Percentiles rank a stretch among this genome's conserved stretches.
Conservation (phyloP, 2,329 filamentous ascomycete species). For the Colletotrichum orbiculare region DNA sequence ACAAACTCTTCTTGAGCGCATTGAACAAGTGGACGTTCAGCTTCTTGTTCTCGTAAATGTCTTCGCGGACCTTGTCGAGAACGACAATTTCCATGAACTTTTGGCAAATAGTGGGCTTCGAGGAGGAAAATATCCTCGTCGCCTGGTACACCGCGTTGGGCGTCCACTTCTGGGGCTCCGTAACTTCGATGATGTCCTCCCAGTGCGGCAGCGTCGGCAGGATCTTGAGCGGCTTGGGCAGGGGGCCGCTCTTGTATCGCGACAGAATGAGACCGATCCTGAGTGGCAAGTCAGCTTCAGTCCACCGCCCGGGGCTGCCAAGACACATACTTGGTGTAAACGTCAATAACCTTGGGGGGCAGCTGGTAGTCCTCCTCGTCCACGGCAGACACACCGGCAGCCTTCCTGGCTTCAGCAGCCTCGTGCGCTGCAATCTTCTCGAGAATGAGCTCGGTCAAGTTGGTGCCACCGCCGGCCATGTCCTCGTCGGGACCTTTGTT, state of each 20-base stretch:
- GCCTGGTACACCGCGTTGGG: slow-evolving; percentile 86
- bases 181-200: slow-evolving; percentile 87
- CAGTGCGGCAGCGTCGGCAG: slow-evolving; percentile 91
- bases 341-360: slow-evolving; percentile 91
- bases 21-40: slow-evolving; percentile 97
- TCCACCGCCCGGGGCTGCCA: not conserved
- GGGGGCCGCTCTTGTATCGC: slow-evolving; percentile 93
- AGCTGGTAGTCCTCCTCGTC: slow-evolving; percentile 90
- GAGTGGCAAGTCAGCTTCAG: slow-evolving; percentile 29
- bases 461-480: slow-evolving; percentile 67
- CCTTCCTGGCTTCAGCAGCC: slow-evolving; percentile 66
- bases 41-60: slow-evolving; percentile 94
- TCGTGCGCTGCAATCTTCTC: slow-evolving; percentile 95
- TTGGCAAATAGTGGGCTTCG: slow-evolving; percentile 82
- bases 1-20: slow-evolving; percentile 88
- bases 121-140: slow-evolving; percentile 91
- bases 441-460: slow-evolving; percentile 92
- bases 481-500: slow-evolving; percentile 56
- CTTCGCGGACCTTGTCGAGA: slow-evolving; percentile 89
- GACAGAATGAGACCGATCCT: slow-evolving; percentile 89
- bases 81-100: slow-evolving; percentile 89
- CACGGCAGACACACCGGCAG: slow-evolving; percentile 59
- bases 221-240: slow-evolving; percentile 98
- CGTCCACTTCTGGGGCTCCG: slow-evolving; percentile 80
- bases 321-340: slow-evolving; percentile 81